A percentile compares a stretch with the other conserved stretches of the same genome.
Evolutionary conservation across 2,329 filamentous ascomycete species (phyloP).

Genomic region (Neofusicoccum ribis): DNA sequence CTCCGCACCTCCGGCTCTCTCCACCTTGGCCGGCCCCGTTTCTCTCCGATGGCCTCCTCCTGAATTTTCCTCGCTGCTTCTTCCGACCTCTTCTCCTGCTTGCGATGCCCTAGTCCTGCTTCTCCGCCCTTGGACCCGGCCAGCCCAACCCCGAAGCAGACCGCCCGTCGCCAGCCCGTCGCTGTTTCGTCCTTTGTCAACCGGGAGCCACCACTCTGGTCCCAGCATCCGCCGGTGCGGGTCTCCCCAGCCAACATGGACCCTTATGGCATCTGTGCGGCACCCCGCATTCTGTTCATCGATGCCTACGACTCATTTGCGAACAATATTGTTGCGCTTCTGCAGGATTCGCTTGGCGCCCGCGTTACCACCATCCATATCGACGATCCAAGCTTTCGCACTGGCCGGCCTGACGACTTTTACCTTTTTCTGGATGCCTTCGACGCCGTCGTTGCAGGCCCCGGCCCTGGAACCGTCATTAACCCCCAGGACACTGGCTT

Average conservation of each 20-base stretch:
- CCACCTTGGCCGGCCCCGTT: not conserved
- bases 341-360: slow-evolving; percentile 68
- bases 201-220: not conserved
- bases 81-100: not conserved
- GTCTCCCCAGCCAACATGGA: not conserved
- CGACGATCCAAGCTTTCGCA: slow-evolving; percentile 47
- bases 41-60: not conserved
- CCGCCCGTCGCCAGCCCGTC: not conserved
- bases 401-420: slow-evolving; percentile 34
- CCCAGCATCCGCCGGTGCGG: no score
- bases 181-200: not conserved
- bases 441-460: slow-evolving; percentile 85
- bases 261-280: slow-evolving; percentile 1
- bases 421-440: slow-evolving; percentile 58
- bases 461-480: slow-evolving; percentile 81
- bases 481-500: slow-evolving; percentile 76
- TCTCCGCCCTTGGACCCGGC: not conserved
- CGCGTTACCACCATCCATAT: slow-evolving; percentile 73
- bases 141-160: not conserved
- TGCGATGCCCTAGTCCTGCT: not conserved
- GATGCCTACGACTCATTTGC: slow-evolving; percentile 98
- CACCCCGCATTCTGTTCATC: slow-evolving; percentile 71
- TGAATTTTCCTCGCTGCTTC: not conserved
- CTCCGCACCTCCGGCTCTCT: not conserved
- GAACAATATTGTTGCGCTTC: slow-evolving; percentile 85